These are phyloP conservation scores for Calophaca sinica DNA, from an alignment of 306 rosid genomes.

Conservation along the genomic window DNA sequence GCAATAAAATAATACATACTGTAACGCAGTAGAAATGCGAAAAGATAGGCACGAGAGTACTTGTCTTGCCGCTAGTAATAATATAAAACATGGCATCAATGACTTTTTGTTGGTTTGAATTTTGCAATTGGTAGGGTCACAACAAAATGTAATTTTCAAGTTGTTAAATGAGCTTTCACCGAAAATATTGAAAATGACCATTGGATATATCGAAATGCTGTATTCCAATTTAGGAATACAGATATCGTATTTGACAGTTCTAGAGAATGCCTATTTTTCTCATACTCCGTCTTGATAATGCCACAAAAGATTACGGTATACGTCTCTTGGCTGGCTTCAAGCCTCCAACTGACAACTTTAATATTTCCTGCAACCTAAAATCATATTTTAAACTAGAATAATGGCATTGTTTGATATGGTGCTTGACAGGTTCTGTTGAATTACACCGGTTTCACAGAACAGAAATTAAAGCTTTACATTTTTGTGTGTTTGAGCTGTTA, in stretches of 20 bases:
- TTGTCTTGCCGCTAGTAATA: too few species aligned
- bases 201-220: neutral
- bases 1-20: too few species aligned
- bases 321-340: conserved; percentile 28
- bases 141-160: conserved; percentile 6
- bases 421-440: neutral
- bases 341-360: conserved; percentile 8
- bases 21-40: too few species aligned
- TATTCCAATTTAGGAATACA: conserved; percentile 29
- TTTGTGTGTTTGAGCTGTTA: neutral
- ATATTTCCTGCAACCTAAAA: conserved; percentile 11
- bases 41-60: too few species aligned
- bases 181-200: conserved; percentile 42
- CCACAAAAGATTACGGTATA: conserved; percentile 27
- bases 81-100: neutral
- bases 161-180: conserved; percentile 23
- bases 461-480: neutral
- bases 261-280: conserved; percentile 2
- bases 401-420: neutral
- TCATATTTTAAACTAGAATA: conserved; percentile 7
- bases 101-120: conserved; percentile 31
- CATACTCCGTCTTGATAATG: neutral
- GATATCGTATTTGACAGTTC: neutral
- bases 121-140: conserved; percentile 21
- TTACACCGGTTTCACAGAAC: neutral